Percentiles rank a stretch among this genome's conserved stretches.
phyloP scores from a whole-genome alignment of 495 filamentous ascomycete genomes.

The Neurospora tetraspora region DNA sequence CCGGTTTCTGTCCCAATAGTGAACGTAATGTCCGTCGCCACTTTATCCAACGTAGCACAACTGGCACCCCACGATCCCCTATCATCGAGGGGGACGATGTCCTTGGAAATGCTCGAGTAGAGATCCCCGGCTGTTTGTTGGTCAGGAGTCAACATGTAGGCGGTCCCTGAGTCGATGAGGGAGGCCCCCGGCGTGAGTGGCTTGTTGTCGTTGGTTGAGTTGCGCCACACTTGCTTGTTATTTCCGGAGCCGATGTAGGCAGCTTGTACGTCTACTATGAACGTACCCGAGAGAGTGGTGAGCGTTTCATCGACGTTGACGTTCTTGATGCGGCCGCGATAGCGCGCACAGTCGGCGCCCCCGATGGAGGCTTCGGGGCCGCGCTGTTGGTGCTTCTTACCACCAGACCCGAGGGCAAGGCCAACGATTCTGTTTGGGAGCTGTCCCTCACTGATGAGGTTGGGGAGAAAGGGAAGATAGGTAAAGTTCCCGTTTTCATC shows the following conservation, averaged over 20 bases:
- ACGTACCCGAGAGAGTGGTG: slow-evolving; percentile 1
- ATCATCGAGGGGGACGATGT: slow-evolving; percentile 13
- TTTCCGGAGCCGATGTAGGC: slow-evolving; percentile 2
- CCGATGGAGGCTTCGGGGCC: slow-evolving; percentile 25
- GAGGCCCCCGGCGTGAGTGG: slow-evolving; percentile 1
- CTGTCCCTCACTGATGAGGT: slow-evolving; percentile 8
- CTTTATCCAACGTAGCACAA: slow-evolving; percentile 8
- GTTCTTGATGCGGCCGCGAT: slow-evolving; percentile 9
- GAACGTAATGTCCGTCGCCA: slow-evolving; percentile 8
- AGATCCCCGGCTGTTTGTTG: slow-evolving; percentile 9
- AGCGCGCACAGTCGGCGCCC: slow-evolving; percentile 19
- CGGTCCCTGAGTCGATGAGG: slow-evolving; percentile 14
- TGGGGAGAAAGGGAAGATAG: background rate
- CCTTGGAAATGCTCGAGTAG: slow-evolving; percentile 12
- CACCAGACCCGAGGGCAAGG: slow-evolving; percentile 12
- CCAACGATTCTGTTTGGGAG: slow-evolving; percentile 12
- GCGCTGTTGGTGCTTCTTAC: background rate
- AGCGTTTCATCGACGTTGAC: slow-evolving; percentile 10
- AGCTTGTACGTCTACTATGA: slow-evolving; percentile 9
- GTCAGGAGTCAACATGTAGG: slow-evolving; percentile 16
- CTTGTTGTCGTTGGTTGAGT: slow-evolving; percentile 3
- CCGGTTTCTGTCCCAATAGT: slow-evolving; percentile 7
- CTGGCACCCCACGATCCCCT: slow-evolving; percentile 15
- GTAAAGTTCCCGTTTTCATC: background rate
- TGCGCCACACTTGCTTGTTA: background rate